Percentiles rank a stretch among this genome's conserved stretches.
phyloP scores from a whole-genome alignment of 2,329 filamentous ascomycete species.

The Phialocephala sp. region DNA sequence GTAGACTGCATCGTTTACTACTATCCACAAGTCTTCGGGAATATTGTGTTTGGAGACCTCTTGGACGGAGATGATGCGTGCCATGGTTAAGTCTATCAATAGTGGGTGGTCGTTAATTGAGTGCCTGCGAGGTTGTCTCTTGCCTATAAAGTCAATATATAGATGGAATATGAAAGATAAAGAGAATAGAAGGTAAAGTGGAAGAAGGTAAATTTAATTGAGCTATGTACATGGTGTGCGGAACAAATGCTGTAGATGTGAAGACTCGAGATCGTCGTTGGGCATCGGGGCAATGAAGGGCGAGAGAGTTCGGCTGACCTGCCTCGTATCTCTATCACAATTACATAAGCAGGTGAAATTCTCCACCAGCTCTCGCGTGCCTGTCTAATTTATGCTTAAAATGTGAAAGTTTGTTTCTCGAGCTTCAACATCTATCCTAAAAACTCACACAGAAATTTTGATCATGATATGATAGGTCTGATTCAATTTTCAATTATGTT shows the following conservation, averaged over 20 bases:
- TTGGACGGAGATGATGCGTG: constrained; percentile 44
- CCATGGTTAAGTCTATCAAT: constrained; percentile 25
- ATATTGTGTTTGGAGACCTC: constrained; percentile 56
- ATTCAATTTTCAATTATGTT: too few relatives aligned
- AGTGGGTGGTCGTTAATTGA: not conserved
- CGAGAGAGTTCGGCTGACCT: constrained; percentile 16
- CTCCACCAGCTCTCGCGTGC: too few relatives aligned
- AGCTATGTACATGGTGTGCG: constrained; percentile 28
- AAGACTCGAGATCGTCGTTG: not conserved
- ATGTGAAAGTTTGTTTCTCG: not conserved
- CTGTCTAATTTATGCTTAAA: not conserved
- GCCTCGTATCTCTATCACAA: not conserved
- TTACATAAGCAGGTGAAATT: not conserved
- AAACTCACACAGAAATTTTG: not conserved
- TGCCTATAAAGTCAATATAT: not conserved
- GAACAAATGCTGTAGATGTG: constrained; percentile 15
- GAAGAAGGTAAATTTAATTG: constrained; percentile 5
- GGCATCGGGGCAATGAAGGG: constrained; percentile 15
- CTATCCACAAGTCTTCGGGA: constrained; percentile 65
- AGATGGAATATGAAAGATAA: not conserved
- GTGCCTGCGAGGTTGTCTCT: constrained; percentile 13
- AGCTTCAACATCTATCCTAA: not conserved
- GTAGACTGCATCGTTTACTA: constrained; percentile 70
- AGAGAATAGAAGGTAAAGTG: not conserved
- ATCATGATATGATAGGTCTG: too few relatives aligned